Percentiles rank a stretch among this genome's conserved stretches.
phyloP scores from a whole-genome alignment of 2,329 filamentous ascomycete genomes.

The Chaetomium globosum region DNA sequence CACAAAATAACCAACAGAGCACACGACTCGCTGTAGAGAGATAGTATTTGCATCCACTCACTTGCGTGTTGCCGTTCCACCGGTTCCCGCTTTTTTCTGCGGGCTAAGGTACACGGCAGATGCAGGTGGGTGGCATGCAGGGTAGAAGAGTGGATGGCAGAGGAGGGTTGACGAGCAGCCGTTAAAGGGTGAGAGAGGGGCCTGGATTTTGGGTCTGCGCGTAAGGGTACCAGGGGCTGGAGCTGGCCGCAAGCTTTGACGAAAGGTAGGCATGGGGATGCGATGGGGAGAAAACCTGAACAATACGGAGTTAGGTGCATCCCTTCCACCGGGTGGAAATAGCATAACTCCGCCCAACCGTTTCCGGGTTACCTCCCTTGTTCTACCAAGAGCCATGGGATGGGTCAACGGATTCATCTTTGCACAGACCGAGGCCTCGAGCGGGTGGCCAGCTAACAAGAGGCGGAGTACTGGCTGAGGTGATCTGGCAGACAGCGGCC shows the following conservation, averaged over 20 bases:
- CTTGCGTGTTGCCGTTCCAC: not conserved
- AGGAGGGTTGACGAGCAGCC: not conserved
- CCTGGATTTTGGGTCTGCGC: not conserved
- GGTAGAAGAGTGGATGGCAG: not conserved
- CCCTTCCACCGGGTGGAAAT: not conserved
- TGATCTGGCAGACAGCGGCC: not conserved
- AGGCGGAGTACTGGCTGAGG: not conserved
- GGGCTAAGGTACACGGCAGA: constrained; percentile 6
- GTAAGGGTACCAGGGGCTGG: not conserved
- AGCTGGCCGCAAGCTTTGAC: not conserved
- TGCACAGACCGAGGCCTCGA: too few relatives aligned
- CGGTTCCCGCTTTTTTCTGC: constrained; percentile 11
- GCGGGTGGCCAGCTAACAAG: not conserved
- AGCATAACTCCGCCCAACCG: too few relatives aligned
- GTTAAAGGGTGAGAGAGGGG: not conserved
- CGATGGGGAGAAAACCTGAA: not conserved
- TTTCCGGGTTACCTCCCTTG: too few relatives aligned
- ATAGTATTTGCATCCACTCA: constrained; percentile 8
- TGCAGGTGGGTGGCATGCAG: constrained; percentile 9
- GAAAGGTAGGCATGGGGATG: not conserved
- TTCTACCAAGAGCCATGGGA: too few relatives aligned
- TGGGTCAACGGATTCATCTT: too few relatives aligned
- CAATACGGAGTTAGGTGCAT: not conserved
- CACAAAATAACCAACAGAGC: not conserved
- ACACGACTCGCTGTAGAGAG: not conserved